A percentile compares a stretch with the other conserved stretches of the same genome.
Conservation (phyloP, 139 green algal genomes). For the Coelastrella sp. region DNA sequence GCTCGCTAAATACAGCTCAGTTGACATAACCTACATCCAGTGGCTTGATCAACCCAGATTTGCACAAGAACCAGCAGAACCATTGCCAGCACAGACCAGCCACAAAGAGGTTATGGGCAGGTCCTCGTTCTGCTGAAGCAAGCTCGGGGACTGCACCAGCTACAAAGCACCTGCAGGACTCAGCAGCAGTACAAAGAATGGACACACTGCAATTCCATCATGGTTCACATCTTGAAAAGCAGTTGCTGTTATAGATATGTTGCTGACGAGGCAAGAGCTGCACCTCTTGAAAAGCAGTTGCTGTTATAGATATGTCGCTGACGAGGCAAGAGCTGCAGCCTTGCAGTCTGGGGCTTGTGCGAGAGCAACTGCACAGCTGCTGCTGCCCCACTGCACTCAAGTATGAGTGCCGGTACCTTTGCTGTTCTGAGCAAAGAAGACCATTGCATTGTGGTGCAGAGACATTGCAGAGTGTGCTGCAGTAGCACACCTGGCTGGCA, state of each 20-base stretch:
- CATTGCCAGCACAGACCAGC: not conserved
- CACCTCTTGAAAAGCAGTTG: no score
- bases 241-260: no score
- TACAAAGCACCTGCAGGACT: slow-evolving; percentile 25
- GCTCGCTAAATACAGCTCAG: not conserved
- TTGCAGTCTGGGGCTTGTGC: no score
- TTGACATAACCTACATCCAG: not conserved
- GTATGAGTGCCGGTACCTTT: no score
- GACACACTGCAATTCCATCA: not conserved
- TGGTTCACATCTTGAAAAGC: not conserved
- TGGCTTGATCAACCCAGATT: not conserved
- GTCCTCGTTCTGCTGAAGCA: not conserved
- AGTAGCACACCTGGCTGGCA: slow-evolving; percentile 12
- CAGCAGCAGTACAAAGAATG: not conserved
- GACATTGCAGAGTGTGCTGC: slow-evolving; percentile 5
- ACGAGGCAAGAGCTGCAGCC: no score
- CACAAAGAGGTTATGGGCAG: not conserved
- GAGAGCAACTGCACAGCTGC: no score
- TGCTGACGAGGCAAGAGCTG: no score
- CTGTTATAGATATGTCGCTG: no score
- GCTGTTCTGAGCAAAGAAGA: not conserved
- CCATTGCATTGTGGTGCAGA: not conserved
- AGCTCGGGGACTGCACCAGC: slow-evolving; percentile 23
- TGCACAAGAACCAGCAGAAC: slow-evolving; percentile 25
- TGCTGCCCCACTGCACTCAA: no score